Percentiles rank a stretch among this genome's conserved stretches.
Evolutionary conservation across 495 filamentous ascomycete species (phyloP).

Genomic region (Pyronema domesticum): DNA sequence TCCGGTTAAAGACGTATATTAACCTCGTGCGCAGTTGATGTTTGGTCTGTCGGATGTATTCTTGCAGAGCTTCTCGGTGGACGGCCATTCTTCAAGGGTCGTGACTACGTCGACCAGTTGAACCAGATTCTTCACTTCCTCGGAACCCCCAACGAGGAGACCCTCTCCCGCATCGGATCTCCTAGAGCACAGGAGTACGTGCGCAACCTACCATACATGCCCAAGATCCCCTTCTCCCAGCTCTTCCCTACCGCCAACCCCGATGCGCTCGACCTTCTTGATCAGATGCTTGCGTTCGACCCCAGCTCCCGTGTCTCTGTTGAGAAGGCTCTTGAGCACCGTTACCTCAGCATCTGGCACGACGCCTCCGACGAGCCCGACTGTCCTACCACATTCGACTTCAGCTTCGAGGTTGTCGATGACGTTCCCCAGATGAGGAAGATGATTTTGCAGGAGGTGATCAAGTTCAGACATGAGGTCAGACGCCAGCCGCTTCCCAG

Average conservation of each 20-base stretch:
- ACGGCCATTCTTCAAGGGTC: constrained; percentile 95
- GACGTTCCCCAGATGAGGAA: constrained; percentile 83
- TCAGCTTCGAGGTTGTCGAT: constrained; percentile 90
- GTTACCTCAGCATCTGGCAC: constrained; percentile 95
- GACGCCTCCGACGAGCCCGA: constrained; percentile 88
- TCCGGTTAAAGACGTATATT: constrained; percentile 1
- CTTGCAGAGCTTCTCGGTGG: constrained; percentile 90
- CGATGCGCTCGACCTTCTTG: constrained; percentile 83
- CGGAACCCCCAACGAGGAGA: constrained; percentile 90
- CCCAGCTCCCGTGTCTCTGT: constrained; percentile 79
- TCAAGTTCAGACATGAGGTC: constrained; percentile 58
- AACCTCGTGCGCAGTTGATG: constrained; percentile 34
- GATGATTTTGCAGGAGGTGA: constrained; percentile 92
- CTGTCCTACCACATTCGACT: constrained; percentile 88
- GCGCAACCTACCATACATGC: constrained; percentile 91
- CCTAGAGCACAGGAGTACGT: constrained; percentile 96
- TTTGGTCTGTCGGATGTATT: constrained; percentile 98
- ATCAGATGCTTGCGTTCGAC: constrained; percentile 95
- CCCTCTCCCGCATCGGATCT: constrained; percentile 81
- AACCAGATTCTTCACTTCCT: constrained; percentile 98
- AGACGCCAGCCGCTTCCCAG: constrained; percentile 43
- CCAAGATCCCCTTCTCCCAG: constrained; percentile 68
- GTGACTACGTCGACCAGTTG: constrained; percentile 96
- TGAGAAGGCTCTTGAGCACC: constrained; percentile 85
- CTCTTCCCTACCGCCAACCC: constrained; percentile 93